phyloP scores from a whole-genome alignment of 108 stramenopile genomes.

The Fragilaria crotonensis region DNA sequence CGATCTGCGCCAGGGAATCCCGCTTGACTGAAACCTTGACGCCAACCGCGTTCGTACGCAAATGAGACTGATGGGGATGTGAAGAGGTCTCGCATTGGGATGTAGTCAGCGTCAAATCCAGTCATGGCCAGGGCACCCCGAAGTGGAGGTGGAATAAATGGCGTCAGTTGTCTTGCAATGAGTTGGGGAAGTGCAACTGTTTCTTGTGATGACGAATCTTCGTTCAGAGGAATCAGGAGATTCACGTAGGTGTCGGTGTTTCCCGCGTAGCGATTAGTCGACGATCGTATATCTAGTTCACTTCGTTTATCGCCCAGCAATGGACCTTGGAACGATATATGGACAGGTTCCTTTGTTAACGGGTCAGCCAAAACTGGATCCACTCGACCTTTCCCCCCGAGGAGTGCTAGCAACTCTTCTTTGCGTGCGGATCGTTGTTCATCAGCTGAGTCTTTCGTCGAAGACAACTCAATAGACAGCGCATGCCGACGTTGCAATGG shows the following conservation, averaged over 20 bases:
- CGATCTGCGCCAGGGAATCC: slow-evolving; percentile 91
- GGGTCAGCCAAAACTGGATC: slow-evolving; percentile 74
- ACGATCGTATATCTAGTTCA: slow-evolving; percentile 29
- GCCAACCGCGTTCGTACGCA: slow-evolving; percentile 94
- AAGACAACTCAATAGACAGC: too few relatives aligned
- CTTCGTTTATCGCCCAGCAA: slow-evolving; percentile 29
- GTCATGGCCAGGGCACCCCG: slow-evolving; percentile 37
- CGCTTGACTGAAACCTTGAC: slow-evolving; percentile 80
- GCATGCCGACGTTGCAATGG: too few relatives aligned
- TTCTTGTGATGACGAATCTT: slow-evolving; percentile 5
- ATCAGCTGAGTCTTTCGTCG: too few relatives aligned
- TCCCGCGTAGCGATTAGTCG: slow-evolving; percentile 35
- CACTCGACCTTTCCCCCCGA: not conserved
- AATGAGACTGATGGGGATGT: slow-evolving; percentile 81
- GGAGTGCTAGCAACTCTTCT: slow-evolving; percentile 1
- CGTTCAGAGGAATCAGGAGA: slow-evolving; percentile 43
- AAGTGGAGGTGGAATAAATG: slow-evolving; percentile 63
- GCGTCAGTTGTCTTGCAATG: slow-evolving; percentile 18
- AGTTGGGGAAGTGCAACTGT: slow-evolving; percentile 6
- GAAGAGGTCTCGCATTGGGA: slow-evolving; percentile 81
- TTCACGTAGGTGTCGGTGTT: slow-evolving; percentile 58
- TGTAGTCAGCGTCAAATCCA: slow-evolving; percentile 25
- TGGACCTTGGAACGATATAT: slow-evolving; percentile 25
- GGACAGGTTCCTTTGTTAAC: slow-evolving; percentile 56
- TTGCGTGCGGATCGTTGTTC: not conserved